Evolutionary conservation across 2,329 filamentous ascomycete species (phyloP).

Genomic region (Diaporthe capsici): DNA sequence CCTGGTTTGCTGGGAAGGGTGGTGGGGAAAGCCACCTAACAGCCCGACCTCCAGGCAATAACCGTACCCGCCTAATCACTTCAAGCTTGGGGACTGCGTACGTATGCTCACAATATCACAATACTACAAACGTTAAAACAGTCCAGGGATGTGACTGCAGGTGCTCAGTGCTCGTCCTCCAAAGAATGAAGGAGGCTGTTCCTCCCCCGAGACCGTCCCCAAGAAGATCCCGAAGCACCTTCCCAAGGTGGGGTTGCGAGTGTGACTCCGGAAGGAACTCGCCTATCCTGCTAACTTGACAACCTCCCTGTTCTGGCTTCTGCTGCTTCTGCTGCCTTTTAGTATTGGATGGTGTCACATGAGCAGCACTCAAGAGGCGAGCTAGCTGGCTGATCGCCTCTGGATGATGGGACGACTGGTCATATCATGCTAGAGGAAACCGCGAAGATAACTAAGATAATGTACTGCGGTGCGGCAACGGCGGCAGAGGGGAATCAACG

Average conservation of each 20-base stretch:
- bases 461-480: constrained; percentile 12
- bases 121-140: neutral
- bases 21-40: constrained; percentile 3
- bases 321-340: neutral
- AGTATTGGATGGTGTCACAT: constrained; percentile 8
- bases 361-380: constrained; percentile 9
- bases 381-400: constrained; percentile 4
- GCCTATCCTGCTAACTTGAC: neutral
- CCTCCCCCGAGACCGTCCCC: neutral
- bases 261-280: neutral
- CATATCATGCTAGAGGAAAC: neutral
- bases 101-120: neutral
- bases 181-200: neutral
- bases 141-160: neutral
- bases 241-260: neutral
- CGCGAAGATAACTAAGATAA: constrained; percentile 4
- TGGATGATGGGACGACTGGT: neutral
- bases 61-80: neutral
- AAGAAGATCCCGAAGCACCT: constrained; percentile 1
- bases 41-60: neutral
- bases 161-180: neutral
- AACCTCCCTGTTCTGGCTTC: neutral
- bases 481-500: neutral
- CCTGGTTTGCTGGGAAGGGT: neutral
- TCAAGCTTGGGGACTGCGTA: neutral